Conservation (phyloP, 176 grass and related monocot genomes). For the maize (Zea mays) region DNA sequence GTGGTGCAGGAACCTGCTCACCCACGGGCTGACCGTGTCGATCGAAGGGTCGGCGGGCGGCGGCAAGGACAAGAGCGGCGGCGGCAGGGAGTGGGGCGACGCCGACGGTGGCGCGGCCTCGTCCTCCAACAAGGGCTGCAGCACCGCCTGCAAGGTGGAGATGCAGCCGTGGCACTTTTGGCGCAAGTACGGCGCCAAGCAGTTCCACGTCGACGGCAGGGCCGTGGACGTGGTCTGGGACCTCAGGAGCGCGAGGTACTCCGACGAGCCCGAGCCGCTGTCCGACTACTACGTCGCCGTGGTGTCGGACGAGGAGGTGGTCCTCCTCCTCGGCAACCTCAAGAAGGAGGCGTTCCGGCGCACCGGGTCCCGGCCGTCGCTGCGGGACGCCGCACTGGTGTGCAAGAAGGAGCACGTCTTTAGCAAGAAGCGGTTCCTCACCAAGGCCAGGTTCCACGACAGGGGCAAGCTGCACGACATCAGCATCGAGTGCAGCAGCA, state of each 20-base stretch:
- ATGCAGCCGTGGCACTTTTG: conserved; percentile 92
- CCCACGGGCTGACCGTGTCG: conserved; percentile 72
- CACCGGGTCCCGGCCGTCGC: conserved; percentile 57
- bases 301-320: conserved; percentile 56
- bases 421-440: conserved; percentile 79
- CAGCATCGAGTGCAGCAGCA: conserved; percentile 70
- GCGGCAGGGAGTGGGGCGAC: conserved; percentile 31
- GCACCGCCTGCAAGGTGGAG: conserved; percentile 75
- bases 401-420: conserved; percentile 89
- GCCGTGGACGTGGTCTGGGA: conserved; percentile 84
- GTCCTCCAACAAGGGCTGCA: not conserved
- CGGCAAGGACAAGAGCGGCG: conserved; percentile 50
- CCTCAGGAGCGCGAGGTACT: conserved; percentile 65
- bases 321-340: conserved; percentile 81
- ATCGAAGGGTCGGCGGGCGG: conserved; percentile 53
- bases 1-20: conserved; percentile 84
- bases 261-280: conserved; percentile 68
- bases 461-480: conserved; percentile 79
- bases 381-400: conserved; percentile 57
- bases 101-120: not conserved
- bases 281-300: conserved; percentile 78
- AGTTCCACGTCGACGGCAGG: conserved; percentile 60
- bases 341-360: conserved; percentile 74
- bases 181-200: conserved; percentile 75
- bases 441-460: conserved; percentile 63